Evolutionary conservation across 179 eudicot genomes (phyloP).

Genomic region (Beta macrorhiza): DNA sequence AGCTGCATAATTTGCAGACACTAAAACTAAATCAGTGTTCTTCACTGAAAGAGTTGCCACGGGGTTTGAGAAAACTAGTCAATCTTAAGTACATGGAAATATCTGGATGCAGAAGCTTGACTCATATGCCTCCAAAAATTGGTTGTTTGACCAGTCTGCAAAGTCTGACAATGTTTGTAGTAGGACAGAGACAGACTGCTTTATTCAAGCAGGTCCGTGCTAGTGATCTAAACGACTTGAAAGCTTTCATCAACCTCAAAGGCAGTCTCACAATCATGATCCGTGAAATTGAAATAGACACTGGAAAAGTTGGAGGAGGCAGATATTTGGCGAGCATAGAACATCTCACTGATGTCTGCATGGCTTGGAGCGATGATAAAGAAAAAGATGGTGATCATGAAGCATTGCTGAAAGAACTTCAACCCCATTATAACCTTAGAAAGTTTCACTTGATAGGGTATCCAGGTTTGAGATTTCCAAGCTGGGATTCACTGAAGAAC

Average conservation of each 20-base stretch:
- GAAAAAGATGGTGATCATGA: too few relatives aligned
- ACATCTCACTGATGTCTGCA: too few relatives aligned
- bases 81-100: slow-evolving; percentile 15
- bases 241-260: background rate
- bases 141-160: background rate
- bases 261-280: too few relatives aligned
- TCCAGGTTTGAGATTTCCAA: background rate
- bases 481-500: background rate
- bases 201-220: background rate
- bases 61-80: slow-evolving; percentile 7
- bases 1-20: slow-evolving; percentile 8
- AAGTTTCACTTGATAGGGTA: background rate
- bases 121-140: slow-evolving; percentile 13
- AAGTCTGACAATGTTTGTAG: background rate
- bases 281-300: too few relatives aligned
- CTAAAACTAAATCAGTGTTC: background rate
- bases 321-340: too few relatives aligned
- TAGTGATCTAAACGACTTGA: slow-evolving; percentile 8
- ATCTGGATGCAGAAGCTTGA: background rate
- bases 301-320: too few relatives aligned
- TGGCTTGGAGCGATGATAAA: too few relatives aligned
- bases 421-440: background rate
- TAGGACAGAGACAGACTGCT: background rate
- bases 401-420: too few relatives aligned
- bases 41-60: background rate